phyloP scores from a whole-genome alignment of 768 basidiomycete genomes.

The Clathrus columnatus region DNA sequence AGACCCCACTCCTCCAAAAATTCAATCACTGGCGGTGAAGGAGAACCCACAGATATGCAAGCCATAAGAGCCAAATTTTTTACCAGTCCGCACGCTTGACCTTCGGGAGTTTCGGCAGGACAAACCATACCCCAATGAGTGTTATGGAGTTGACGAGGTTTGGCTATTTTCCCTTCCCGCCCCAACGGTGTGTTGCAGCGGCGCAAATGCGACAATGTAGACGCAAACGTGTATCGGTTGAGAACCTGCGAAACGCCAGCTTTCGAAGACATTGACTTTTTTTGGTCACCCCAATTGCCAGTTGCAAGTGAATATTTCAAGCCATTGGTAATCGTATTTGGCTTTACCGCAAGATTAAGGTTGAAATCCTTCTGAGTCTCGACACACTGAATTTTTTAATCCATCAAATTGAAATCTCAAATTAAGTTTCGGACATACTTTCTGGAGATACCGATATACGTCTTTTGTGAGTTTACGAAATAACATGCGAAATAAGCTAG shows the following conservation, averaged over 20 bases:
- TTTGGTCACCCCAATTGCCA: conserved; percentile 99
- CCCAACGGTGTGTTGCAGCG: conserved; percentile 97
- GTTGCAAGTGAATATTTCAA: conserved; percentile 97
- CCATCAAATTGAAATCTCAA: not conserved
- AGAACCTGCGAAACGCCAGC: conserved; percentile 98
- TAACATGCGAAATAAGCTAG: conserved; percentile 96
- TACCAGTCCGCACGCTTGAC: conserved; percentile 97
- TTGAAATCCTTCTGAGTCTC: conserved; percentile 95
- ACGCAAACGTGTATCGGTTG: conserved; percentile 97
- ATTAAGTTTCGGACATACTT: conserved; percentile 41
- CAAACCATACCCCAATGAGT: conserved; percentile 99
- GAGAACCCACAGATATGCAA: conserved; percentile 95
- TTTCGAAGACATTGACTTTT: conserved; percentile 96
- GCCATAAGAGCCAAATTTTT: conserved; percentile 98
- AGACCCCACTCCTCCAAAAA: conserved; percentile 99
- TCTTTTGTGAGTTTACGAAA: conserved; percentile 96
- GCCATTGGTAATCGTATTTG: conserved; percentile 96
- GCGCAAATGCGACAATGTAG: conserved; percentile 94
- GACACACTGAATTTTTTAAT: conserved; percentile 59
- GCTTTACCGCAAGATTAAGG: conserved; percentile 84
- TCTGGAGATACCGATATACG: conserved; percentile 93
- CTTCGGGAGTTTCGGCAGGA: conserved; percentile 98
- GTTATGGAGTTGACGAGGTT: conserved; percentile 97
- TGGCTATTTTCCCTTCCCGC: conserved; percentile 97
- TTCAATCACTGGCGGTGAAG: conserved; percentile 92